Evolutionary conservation across 1,284 basidiomycete species (phyloP).

Genomic region (Boletus holoroseus): DNA sequence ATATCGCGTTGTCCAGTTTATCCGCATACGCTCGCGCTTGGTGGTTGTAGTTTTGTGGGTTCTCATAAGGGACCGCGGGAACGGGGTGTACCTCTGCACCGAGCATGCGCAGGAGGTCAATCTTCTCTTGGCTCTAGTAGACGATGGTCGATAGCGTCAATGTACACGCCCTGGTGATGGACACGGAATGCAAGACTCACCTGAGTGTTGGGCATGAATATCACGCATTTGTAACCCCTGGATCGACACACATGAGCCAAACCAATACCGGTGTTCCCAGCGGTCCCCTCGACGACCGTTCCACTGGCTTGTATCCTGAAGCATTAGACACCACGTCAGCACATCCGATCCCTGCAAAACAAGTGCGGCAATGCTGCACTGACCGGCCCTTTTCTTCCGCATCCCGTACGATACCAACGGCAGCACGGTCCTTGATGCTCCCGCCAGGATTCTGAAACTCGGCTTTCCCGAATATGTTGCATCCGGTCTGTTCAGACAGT

Average conservation of each 20-base stretch:
- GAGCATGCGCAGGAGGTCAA: conserved; percentile 94
- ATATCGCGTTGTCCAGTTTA: conserved; percentile 83
- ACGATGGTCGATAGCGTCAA: not conserved
- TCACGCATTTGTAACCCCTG: conserved; percentile 96
- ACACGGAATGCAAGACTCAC: conserved; percentile 35
- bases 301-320: conserved; percentile 83
- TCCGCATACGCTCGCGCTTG: conserved; percentile 89
- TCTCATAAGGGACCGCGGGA: conserved; percentile 93
- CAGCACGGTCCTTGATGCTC: conserved; percentile 96
- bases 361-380: conserved; percentile 26
- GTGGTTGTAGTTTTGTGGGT: conserved; percentile 98
- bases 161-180: not conserved
- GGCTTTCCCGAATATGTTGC: conserved; percentile 88
- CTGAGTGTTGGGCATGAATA: conserved; percentile 98
- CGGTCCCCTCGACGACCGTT: conserved; percentile 96
- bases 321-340: not conserved
- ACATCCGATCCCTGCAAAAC: not conserved
- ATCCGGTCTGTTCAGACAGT: conserved; percentile 87
- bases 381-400: conserved; percentile 83
- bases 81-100: conserved; percentile 96
- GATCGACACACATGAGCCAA: conserved; percentile 93
- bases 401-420: conserved; percentile 83
- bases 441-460: conserved; percentile 99
- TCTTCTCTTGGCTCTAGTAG: conserved; percentile 88
- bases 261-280: conserved; percentile 98